Percentiles rank a stretch among this genome's conserved stretches.
Conservation (phyloP, 73 alveolate genomes). For the Breviolum minutum region DNA sequence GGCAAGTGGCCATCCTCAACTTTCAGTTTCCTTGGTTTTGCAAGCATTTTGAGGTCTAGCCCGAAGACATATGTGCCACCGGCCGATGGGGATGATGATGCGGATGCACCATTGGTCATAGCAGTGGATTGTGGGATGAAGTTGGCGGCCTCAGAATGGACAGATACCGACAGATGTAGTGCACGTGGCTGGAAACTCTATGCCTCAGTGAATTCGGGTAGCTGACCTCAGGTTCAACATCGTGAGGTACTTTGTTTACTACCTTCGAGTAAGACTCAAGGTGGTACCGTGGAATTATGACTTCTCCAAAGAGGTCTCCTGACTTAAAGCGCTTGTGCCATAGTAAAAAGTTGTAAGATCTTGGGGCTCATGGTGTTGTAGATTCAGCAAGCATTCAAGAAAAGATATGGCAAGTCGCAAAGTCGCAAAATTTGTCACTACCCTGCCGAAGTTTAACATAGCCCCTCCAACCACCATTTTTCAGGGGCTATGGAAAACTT, state of each 20-base stretch:
- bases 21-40: not conserved
- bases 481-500: too few species aligned
- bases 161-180: not conserved
- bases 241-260: conserved; percentile 80
- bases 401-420: too few species aligned
- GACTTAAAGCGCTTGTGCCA: too few species aligned
- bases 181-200: not conserved
- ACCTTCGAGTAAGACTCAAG: conserved; percentile 74
- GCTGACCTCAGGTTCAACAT: conserved; percentile 57
- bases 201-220: not conserved
- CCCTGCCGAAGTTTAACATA: too few species aligned
- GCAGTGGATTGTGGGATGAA: conserved; percentile 96
- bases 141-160: conserved; percentile 23
- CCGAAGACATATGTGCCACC: conserved; percentile 65
- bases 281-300: conserved; percentile 95
- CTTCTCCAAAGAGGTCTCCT: conserved; percentile 71
- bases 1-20: not conserved
- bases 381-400: too few species aligned
- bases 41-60: conserved; percentile 26
- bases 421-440: too few species aligned
- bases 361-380: too few species aligned
- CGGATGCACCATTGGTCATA: conserved; percentile 47
- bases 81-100: conserved; percentile 26
- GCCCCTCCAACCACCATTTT: too few species aligned
- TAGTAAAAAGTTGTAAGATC: too few species aligned